These are phyloP conservation scores for Hirschioporus abietinus DNA, from an alignment of 768 basidiomycete genomes.

Conservation along the genomic window DNA sequence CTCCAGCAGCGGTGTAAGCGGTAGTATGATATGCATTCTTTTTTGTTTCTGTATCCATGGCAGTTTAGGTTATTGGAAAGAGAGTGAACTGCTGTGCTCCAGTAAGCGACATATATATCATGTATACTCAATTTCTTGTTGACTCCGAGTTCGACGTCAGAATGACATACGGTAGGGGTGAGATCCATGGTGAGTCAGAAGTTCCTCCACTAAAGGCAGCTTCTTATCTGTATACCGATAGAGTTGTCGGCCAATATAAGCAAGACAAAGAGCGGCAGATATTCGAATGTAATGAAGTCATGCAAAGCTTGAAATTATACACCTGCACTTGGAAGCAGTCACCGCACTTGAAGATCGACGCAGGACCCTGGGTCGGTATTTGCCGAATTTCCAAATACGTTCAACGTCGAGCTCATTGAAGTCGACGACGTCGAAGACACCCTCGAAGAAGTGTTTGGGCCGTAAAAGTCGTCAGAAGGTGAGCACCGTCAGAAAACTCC, in stretches of 20 bases:
- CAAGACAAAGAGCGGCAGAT: too few relatives aligned
- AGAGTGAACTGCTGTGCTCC: neutral
- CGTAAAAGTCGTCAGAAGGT: neutral
- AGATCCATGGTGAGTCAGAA: too few relatives aligned
- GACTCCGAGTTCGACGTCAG: too few relatives aligned
- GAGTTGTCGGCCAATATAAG: too few relatives aligned
- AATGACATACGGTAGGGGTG: too few relatives aligned
- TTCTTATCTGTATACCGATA: too few relatives aligned
- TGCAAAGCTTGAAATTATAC: neutral
- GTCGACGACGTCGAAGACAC: constrained; percentile 30
- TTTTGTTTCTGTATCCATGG: constrained; percentile 25
- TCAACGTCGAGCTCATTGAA: constrained; percentile 19
- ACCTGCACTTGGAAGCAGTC: neutral
- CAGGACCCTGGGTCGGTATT: constrained; percentile 20
- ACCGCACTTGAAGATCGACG: neutral
- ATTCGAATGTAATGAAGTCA: too few relatives aligned
- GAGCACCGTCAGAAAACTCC: neutral
- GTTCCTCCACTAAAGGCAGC: too few relatives aligned
- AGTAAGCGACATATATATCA: neutral
- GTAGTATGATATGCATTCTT: constrained; percentile 21
- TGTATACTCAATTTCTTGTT: too few relatives aligned
- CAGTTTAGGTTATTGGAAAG: neutral
- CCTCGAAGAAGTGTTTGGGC: neutral
- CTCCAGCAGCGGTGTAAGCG: constrained; percentile 22
- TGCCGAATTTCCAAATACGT: constrained; percentile 15